Conservation (phyloP, 2,329 filamentous ascomycete species). For the Pyricularia grisea region DNA sequence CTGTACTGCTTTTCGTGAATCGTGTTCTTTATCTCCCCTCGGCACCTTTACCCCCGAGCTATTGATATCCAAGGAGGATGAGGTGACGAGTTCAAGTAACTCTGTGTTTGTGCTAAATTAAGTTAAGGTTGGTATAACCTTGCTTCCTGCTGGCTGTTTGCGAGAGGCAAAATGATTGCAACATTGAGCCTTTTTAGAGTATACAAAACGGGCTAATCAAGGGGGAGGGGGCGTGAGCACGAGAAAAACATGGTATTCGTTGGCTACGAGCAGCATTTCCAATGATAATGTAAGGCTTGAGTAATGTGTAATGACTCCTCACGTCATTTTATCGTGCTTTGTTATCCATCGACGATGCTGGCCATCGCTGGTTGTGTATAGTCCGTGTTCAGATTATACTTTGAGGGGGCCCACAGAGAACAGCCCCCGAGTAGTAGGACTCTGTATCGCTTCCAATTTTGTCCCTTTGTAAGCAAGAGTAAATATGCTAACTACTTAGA, state of each 20-base stretch:
- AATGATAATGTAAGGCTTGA: background rate
- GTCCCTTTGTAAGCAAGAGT: too few relatives aligned
- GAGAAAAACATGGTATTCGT: background rate
- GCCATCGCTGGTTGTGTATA: background rate
- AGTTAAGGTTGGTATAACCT: background rate
- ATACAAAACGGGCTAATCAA: background rate
- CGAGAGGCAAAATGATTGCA: background rate
- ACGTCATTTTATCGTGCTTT: background rate
- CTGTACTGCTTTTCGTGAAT: background rate
- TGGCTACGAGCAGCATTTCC: background rate
- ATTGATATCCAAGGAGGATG: background rate
- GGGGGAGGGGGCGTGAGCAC: too few relatives aligned
- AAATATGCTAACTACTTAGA: too few relatives aligned
- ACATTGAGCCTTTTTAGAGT: background rate
- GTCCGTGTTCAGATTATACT: too few relatives aligned
- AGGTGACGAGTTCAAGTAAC: background rate
- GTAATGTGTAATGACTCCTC: background rate
- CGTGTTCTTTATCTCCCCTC: background rate
- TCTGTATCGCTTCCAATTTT: too few relatives aligned
- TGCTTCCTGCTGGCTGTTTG: background rate
- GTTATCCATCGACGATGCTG: too few relatives aligned
- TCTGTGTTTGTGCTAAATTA: background rate
- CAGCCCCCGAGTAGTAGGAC: too few relatives aligned
- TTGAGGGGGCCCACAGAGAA: too few relatives aligned
- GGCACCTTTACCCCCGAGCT: background rate